Evolutionary conservation across 768 basidiomycete genomes (phyloP).

Genomic region (Mycena amicta): DNA sequence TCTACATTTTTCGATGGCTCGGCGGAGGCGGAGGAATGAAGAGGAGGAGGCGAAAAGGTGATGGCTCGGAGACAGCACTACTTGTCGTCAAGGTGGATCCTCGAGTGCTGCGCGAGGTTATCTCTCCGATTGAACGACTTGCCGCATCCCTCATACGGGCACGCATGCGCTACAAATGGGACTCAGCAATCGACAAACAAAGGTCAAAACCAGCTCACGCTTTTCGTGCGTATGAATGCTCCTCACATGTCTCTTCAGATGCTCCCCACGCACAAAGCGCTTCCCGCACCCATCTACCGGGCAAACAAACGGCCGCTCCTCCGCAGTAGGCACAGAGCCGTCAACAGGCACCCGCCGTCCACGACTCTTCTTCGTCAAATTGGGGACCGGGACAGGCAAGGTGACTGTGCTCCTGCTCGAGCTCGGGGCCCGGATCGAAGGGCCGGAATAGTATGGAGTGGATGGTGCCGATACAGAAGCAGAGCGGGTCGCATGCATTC

Average conservation of each 20-base stretch:
- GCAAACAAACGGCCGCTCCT: constrained; percentile 43
- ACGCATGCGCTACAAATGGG: constrained; percentile 3
- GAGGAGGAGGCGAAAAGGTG: background rate
- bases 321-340: too few species aligned
- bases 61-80: background rate
- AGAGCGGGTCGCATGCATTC: background rate
- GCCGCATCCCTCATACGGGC: constrained; percentile 19
- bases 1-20: background rate
- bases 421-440: too few species aligned
- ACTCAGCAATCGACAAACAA: background rate
- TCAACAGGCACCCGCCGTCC: constrained; percentile 58
- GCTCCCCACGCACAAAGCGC: constrained; percentile 78
- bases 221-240: constrained; percentile 85
- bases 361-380: constrained; percentile 65
- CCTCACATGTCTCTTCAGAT: constrained; percentile 79
- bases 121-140: constrained; percentile 24
- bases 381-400: constrained; percentile 57
- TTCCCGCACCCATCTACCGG: constrained; percentile 64
- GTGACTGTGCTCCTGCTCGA: constrained; percentile 39
- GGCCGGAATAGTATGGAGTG: background rate
- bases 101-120: constrained; percentile 23
- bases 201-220: constrained; percentile 52
- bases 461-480: background rate
- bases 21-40: background rate
- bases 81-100: constrained; percentile 10